phyloP scores from a whole-genome alignment of 169 alveolate species.

The Cryptosporidium meleagridis region DNA sequence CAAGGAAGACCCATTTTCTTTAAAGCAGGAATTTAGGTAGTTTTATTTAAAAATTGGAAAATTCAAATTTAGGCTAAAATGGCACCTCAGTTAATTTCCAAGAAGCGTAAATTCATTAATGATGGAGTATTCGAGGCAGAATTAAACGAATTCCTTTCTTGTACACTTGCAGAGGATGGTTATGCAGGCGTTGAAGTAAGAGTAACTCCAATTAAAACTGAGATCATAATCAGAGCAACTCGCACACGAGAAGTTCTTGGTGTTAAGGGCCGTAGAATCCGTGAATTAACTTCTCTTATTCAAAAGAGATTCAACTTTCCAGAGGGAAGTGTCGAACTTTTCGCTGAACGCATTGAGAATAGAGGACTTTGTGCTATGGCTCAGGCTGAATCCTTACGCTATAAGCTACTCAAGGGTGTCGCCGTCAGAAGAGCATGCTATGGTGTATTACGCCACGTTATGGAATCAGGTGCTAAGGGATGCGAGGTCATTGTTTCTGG shows the following conservation, averaged over 20 bases:
- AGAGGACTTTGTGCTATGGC: conserved; percentile 99
- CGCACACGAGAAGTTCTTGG: conserved; percentile 97
- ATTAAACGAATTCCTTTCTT: conserved; percentile 96
- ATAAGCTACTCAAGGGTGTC: conserved; percentile 96
- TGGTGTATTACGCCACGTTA: conserved; percentile 95
- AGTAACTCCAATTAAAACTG: conserved; percentile 93
- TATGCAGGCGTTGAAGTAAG: conserved; percentile 98
- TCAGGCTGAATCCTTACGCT: conserved; percentile 98
- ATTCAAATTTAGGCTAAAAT: conserved; percentile 25
- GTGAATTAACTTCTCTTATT: conserved; percentile 97
- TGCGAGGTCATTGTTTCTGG: conserved; percentile 99
- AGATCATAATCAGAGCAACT: conserved; percentile 97
- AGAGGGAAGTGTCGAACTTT: conserved; percentile 95
- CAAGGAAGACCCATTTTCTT: not conserved
- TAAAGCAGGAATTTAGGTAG: not conserved
- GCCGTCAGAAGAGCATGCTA: conserved; percentile 99
- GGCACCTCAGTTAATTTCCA: conserved; percentile 83
- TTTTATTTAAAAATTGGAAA: conserved; percentile 1
- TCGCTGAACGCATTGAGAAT: conserved; percentile 95
- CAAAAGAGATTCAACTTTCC: conserved; percentile 98
- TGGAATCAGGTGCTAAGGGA: conserved; percentile 98
- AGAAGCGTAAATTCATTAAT: conserved; percentile 95
- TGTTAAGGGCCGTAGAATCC: conserved; percentile 96
- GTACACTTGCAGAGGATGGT: conserved; percentile 97
- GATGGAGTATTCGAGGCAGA: conserved; percentile 99